Evolutionary conservation across 352 stramenopile genomes (phyloP), one percentile per base, ranked within the genome.

Genomic region (Blastocystis sp.): DNA sequence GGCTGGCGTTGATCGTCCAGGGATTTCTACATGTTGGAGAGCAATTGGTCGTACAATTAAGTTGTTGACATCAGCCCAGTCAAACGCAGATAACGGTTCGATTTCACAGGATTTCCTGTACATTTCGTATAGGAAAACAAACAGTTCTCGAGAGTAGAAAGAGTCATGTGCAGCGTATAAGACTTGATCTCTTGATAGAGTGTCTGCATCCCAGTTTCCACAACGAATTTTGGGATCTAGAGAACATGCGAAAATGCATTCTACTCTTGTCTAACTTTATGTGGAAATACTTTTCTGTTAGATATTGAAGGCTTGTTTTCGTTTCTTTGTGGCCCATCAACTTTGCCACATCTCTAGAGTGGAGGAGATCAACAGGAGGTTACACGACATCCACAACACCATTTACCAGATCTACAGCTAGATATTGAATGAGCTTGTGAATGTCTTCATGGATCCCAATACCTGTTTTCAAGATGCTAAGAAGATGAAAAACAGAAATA

Each of bases 281-380:
- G 39, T 68, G 26, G 53, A 84, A 53, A 45, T 84, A 84, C 56
- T 84, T 84, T n/a, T 66, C 45, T 3, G 73, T 68, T 23, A 84
- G 2, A 45, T 84, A 68, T 34, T 84, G 73, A 50, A 84, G 73
- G 50, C 73, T 84, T 4, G 73, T 84, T n/a, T 66, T 64, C 50
- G 68, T 39, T 69, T 84, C 73, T 11, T 39, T 84, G 39, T 84
- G 73, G 11, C 73, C 73, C 73, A 84, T 84, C n/a, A 84, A 43
- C 8, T 84, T 56, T 18, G 73, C 73, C 18, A 53, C 53, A 47
- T 84, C 73, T 11, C 73, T 84, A 47, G 6, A 47, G 26, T 39
- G 26, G 20, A 45, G n/a, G 3, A 29, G 7, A 45, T 26, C 1
- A 39, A 45, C 9, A 63, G 26, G 15, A 59, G 20, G 9, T n/a